Percentiles rank a stretch among this genome's conserved stretches.
Evolutionary conservation across 169 alveolate species (phyloP).

Genomic region (Eimeria maxima): DNA sequence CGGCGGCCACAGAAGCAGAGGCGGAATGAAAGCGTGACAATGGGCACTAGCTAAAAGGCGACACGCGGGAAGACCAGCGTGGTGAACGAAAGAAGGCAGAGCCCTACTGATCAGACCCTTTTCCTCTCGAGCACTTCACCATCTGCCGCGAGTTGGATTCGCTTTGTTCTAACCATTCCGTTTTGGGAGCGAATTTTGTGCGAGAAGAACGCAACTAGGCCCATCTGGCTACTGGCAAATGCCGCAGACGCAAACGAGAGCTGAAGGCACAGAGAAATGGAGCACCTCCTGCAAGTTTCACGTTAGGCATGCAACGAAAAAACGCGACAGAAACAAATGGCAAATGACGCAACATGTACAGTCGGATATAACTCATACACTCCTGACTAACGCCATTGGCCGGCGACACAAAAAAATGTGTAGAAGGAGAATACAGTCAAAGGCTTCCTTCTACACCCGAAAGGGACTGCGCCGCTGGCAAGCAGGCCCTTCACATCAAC

Average conservation of each 20-base stretch:
- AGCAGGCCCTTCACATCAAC: neutral
- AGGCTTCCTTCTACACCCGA: neutral
- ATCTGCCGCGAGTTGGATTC: neutral
- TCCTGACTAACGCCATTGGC: neutral
- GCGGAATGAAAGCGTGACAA: no score
- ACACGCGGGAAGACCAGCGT: no score
- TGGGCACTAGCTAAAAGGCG: no score
- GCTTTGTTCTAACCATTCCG: neutral
- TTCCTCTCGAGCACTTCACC: constrained; percentile 9
- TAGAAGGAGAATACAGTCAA: neutral
- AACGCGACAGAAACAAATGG: neutral
- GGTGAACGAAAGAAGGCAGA: neutral
- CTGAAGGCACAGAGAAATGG: constrained; percentile 28
- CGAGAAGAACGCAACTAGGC: constrained; percentile 1
- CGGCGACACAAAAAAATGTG: neutral
- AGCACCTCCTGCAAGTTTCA: constrained; percentile 23
- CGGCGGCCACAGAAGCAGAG: no score
- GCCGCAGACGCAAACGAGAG: constrained; percentile 32
- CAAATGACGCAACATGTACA: neutral
- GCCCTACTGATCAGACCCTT: neutral
- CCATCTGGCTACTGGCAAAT: constrained; percentile 24
- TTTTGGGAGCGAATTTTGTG: constrained; percentile 16
- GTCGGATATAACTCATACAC: no score
- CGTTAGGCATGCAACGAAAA: constrained; percentile 9
- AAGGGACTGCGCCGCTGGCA: neutral